Base-by-base conservation (phyloP, 768 basidiomycete species). In the Tricholoma hemisulphureum region DNA sequence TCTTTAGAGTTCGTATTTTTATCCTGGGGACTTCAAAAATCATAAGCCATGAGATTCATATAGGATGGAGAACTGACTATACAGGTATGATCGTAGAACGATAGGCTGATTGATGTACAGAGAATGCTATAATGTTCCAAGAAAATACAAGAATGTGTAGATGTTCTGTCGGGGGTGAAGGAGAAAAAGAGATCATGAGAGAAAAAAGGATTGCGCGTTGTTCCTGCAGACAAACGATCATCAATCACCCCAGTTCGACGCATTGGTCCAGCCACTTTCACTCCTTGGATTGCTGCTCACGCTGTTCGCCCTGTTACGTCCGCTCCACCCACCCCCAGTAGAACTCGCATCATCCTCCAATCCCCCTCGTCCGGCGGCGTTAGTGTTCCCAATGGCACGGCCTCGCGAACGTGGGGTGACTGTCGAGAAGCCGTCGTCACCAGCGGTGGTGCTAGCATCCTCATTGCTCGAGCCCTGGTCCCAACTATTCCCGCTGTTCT, bases 321-420 rank as follows among this genome's bases (percentile, higher is more conserved):
- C 29, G 6, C 16, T 31, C 14, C 29, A 24, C 4, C 23, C 32
- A n/a, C 41, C 41, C 5, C 5, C 29, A 41, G 18, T 4, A 26
- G 28, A 29, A 43, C 14, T 43, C 1, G 29, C 32, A 18, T 55
- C 29, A 29, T 54, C 48, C 24, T 31, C 39, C 16, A n/a, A 28
- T 8, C 51, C 49, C 6, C 26, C 57, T 53, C 39, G 23, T 58
- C 54, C 23, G 28, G 24, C 10, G n/a, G 10, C 6, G 9, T 6
- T 28, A 4, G 16, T 7, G 7, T 28, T 18, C n/a, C 56, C 39
- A 4, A 8, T 43, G 34, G 45, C n/a, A 24, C 56, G 37, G 1
- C 59, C 56, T 20, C 41, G 58, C 31, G 43, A 51, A 13, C 60
- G 60, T 11, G 50, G 50, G 18, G 56, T 29, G 11, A 43, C 55